Percentiles rank a stretch among this genome's conserved stretches.
Conservation (phyloP, 78 protist species). For the Salpingoeca rosetta region DNA sequence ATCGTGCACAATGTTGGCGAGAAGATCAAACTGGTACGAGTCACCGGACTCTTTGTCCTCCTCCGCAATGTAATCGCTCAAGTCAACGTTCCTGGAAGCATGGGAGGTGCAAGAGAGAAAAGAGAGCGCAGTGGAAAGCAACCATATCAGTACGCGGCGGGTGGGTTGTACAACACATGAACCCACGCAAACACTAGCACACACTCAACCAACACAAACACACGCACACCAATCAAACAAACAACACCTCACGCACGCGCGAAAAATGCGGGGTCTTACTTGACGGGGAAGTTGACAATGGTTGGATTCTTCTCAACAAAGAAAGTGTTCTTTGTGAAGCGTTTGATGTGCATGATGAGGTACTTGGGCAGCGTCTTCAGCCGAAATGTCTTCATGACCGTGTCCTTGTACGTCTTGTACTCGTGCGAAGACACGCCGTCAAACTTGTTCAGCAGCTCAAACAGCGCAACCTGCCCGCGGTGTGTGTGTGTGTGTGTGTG, state of each 20-base stretch:
- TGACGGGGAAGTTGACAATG: conserved; percentile 81
- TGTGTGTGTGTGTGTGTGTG: no score
- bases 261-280: not conserved
- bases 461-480: conserved; percentile 40
- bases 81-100: not conserved
- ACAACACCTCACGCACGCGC: no score
- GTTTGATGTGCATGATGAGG: conserved; percentile 67
- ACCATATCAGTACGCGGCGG: no score
- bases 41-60: not conserved
- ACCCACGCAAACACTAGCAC: not conserved
- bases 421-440: conserved; percentile 40
- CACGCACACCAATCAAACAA: not conserved
- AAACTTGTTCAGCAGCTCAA: conserved; percentile 57
- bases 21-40: conserved; percentile 15
- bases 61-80: not conserved
- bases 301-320: conserved; percentile 83
- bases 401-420: not conserved
- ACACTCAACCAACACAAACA: not conserved
- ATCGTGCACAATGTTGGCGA: conserved; percentile 52
- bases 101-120: no score
- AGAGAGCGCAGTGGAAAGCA: no score
- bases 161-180: no score
- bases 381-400: not conserved
- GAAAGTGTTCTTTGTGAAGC: conserved; percentile 76
- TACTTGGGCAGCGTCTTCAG: conserved; percentile 60